phyloP scores from a whole-genome alignment of 1,284 basidiomycete species.

The Microbotryum saponariae region DNA sequence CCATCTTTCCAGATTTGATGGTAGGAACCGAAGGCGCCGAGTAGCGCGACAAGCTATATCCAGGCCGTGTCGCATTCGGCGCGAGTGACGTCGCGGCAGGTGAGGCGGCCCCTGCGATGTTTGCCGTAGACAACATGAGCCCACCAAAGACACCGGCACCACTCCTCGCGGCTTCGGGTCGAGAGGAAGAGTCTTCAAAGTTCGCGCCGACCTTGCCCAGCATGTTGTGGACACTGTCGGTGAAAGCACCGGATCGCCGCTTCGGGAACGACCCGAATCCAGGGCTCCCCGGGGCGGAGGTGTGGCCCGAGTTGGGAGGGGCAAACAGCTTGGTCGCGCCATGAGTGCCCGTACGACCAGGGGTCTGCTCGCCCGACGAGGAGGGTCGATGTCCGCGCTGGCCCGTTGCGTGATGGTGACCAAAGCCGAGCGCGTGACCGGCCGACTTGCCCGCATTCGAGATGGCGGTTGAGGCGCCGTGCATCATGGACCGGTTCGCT shows the following conservation, averaged over 20 bases:
- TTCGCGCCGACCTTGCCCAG: slow-evolving; percentile 19
- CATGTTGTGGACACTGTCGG: background rate
- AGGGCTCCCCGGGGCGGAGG: background rate
- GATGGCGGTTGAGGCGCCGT: slow-evolving; percentile 16
- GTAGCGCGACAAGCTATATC: slow-evolving; percentile 59
- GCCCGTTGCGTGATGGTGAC: background rate
- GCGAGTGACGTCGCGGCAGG: slow-evolving; percentile 53
- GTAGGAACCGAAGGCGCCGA: slow-evolving; percentile 9
- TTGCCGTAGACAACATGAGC: slow-evolving; percentile 61
- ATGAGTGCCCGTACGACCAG: no score
- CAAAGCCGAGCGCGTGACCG: slow-evolving; percentile 10
- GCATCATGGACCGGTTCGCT: slow-evolving; percentile 14
- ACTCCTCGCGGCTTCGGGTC: slow-evolving; percentile 52
- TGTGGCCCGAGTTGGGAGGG: slow-evolving; percentile 8
- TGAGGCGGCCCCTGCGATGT: slow-evolving; percentile 45
- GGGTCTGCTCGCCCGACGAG: no score
- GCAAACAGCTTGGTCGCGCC: slow-evolving; percentile 1
- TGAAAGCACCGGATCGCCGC: no score
- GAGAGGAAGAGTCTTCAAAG: slow-evolving; percentile 34
- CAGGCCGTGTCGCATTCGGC: slow-evolving; percentile 59
- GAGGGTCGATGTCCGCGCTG: background rate
- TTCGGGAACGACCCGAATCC: background rate
- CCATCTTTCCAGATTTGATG: background rate
- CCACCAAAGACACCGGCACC: slow-evolving; percentile 64
- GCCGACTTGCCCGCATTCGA: slow-evolving; percentile 9